Conservation (phyloP, 2,329 filamentous ascomycete species). For the Trichoderma arundinaceum region DNA sequence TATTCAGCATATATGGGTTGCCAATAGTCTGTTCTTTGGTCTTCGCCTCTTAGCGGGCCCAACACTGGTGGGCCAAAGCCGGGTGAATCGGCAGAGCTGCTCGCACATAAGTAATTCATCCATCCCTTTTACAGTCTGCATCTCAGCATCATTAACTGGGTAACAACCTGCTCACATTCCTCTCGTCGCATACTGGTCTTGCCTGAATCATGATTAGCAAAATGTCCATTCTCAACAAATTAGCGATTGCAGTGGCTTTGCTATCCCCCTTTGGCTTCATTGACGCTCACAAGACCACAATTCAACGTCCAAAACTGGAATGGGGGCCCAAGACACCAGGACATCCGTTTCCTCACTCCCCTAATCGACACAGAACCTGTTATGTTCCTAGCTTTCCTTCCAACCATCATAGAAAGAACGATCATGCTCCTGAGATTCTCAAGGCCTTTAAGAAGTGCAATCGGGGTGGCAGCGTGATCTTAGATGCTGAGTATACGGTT, state of each 20-base stretch:
- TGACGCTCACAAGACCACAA: not conserved
- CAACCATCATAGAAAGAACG: not conserved
- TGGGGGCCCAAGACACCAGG: constrained; percentile 22
- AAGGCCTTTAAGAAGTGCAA: constrained; percentile 14
- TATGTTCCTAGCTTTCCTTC: not conserved
- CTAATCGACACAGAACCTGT: constrained; percentile 15
- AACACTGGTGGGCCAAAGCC: no score
- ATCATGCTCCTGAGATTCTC: constrained; percentile 9
- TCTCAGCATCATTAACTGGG: not conserved
- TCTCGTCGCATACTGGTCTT: not conserved
- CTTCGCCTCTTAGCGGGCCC: no score
- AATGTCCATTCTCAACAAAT: not conserved
- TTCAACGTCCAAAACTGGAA: constrained; percentile 9
- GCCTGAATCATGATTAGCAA: no score
- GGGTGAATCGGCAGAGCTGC: no score
- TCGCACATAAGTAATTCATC: no score
- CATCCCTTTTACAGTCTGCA: no score
- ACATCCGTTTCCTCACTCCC: constrained; percentile 14
- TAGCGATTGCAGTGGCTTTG: not conserved
- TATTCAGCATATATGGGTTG: no score
- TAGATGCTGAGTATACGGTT: constrained; percentile 5
- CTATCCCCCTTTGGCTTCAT: not conserved
- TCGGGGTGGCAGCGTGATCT: not conserved
- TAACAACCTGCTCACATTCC: no score
- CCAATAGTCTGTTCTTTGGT: no score